Evolutionary conservation across 164 flowering plant species (phyloP).

Genomic region (Vitis rotundifolia): DNA sequence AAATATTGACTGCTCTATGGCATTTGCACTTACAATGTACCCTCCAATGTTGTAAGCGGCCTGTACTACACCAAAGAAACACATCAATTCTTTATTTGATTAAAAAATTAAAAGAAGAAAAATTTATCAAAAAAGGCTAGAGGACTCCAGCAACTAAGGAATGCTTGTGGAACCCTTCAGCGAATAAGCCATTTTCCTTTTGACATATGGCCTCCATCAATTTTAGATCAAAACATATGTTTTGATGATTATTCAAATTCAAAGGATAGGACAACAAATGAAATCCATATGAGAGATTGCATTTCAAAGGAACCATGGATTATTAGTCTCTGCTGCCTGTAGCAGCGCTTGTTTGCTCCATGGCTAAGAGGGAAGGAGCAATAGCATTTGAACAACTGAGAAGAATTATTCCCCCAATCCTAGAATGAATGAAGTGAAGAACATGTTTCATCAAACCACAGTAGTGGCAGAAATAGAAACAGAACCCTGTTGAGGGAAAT

Average conservation of each 20-base stretch:
- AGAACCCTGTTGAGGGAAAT: neutral
- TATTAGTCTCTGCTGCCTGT: neutral
- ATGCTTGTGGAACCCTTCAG: neutral
- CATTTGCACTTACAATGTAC: constrained; percentile 63
- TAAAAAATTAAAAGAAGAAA: neutral
- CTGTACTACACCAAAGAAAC: constrained; percentile 59
- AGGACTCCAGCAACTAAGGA: no score
- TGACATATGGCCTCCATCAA: no score
- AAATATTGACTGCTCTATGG: constrained; percentile 74
- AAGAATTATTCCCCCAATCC: neutral
- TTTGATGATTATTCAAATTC: neutral
- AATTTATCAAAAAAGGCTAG: neutral
- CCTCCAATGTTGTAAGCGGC: constrained; percentile 92
- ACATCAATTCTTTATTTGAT: constrained; percentile 16
- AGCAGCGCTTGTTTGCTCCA: neutral
- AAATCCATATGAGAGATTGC: neutral
- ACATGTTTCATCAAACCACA: neutral
- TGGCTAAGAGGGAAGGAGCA: neutral
- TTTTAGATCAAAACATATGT: no score
- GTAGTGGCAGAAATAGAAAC: neutral
- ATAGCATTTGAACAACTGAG: neutral
- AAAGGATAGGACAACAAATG: no score
- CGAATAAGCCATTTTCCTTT: no score
- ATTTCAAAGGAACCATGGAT: neutral
- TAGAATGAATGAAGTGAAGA: neutral